A percentile compares a stretch with the other conserved stretches of the same genome.
Conservation (phyloP, 768 basidiomycete genomes). For the Boletus fagicola region DNA sequence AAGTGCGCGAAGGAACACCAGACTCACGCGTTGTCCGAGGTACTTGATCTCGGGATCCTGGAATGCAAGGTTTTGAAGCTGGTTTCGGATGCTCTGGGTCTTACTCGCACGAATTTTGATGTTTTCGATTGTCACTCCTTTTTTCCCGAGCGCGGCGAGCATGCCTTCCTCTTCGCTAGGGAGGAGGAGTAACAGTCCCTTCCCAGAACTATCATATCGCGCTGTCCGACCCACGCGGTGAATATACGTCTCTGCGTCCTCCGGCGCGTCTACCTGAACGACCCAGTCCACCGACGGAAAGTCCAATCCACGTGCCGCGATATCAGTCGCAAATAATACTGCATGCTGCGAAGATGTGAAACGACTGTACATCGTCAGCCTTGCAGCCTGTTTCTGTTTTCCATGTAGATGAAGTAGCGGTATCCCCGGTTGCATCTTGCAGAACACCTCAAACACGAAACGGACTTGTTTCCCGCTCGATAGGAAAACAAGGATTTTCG, state of each 20-base stretch:
- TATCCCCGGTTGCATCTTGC: constrained; percentile 91
- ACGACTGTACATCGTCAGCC: constrained; percentile 77
- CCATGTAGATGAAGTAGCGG: constrained; percentile 94
- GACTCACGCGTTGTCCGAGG: constrained; percentile 82
- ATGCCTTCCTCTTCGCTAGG: constrained; percentile 96
- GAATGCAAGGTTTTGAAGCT: constrained; percentile 90
- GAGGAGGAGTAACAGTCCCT: constrained; percentile 74
- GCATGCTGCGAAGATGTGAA: constrained; percentile 83
- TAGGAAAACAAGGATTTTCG: constrained; percentile 90
- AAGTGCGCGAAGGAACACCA: background rate
- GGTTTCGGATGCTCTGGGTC: constrained; percentile 78
- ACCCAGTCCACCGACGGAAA: constrained; percentile 99
- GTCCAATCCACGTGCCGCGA: constrained; percentile 93
- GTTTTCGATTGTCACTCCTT: constrained; percentile 66
- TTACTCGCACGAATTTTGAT: constrained; percentile 91
- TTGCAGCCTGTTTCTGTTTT: constrained; percentile 92
- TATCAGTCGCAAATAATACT: constrained; percentile 91
- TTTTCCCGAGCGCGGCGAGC: constrained; percentile 64
- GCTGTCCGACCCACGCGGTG: constrained; percentile 96
- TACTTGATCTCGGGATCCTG: constrained; percentile 97
- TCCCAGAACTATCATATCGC: constrained; percentile 87
- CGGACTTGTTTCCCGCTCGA: constrained; percentile 97
- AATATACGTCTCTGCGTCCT: constrained; percentile 97
- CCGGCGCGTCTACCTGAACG: constrained; percentile 90
- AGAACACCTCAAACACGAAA: constrained; percentile 93